Evolutionary conservation across 1,284 basidiomycete genomes (phyloP).

Genomic region (Hypsizygus ulmarius): DNA sequence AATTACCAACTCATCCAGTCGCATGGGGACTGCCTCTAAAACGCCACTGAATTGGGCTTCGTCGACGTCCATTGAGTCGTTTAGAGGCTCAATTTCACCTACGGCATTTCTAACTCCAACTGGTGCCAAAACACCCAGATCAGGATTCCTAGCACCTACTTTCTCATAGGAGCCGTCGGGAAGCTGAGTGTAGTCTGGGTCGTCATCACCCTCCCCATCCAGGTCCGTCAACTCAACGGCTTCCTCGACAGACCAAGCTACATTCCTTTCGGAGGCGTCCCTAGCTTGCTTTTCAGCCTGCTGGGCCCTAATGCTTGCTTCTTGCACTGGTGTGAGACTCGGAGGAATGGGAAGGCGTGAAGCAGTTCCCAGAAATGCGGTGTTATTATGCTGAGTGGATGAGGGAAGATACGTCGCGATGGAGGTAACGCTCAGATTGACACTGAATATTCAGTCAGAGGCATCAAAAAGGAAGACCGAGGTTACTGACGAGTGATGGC

Average conservation of each 20-base stretch:
- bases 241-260: slow-evolving; percentile 52
- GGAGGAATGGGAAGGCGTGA: slow-evolving; percentile 30
- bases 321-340: slow-evolving; percentile 53
- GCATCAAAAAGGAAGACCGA: background rate
- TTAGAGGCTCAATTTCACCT: slow-evolving; percentile 41
- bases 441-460: slow-evolving; percentile 37
- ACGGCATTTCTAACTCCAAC: slow-evolving; percentile 47
- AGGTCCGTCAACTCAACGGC: slow-evolving; percentile 35
- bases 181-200: slow-evolving; percentile 37
- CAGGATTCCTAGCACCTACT: slow-evolving; percentile 10
- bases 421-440: slow-evolving; percentile 67
- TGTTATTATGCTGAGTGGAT: slow-evolving; percentile 54
- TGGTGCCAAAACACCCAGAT: slow-evolving; percentile 29
- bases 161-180: slow-evolving; percentile 40
- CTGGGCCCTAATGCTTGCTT: slow-evolving; percentile 47
- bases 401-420: slow-evolving; percentile 72
- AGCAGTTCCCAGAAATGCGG: slow-evolving; percentile 51
- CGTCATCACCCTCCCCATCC: slow-evolving; percentile 51
- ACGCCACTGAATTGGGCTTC: slow-evolving; percentile 51
- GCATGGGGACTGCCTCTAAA: slow-evolving; percentile 51
- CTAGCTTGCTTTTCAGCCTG: slow-evolving; percentile 53
- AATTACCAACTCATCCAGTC: slow-evolving; percentile 56
- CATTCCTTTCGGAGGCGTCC: slow-evolving; percentile 43
- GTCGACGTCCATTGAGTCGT: slow-evolving; percentile 24
- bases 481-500: slow-evolving; percentile 61